phyloP scores from a whole-genome alignment of 345 rosid genomes.

The Ailanthus altissimus region DNA sequence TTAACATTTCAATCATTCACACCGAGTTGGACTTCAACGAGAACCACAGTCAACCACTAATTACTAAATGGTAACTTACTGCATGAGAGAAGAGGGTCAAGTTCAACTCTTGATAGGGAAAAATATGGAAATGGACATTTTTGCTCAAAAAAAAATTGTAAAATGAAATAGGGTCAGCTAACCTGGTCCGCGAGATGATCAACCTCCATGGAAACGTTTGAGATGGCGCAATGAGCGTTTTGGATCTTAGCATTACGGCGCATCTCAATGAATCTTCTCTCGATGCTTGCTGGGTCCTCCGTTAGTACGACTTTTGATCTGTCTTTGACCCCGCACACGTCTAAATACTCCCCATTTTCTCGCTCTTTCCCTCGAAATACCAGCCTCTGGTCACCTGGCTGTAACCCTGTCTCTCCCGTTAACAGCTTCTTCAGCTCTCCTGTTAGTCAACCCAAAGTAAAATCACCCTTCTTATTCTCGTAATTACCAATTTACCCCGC shows the following conservation, averaged over 20 bases:
- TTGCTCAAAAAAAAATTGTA: too few relatives aligned
- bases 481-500: neutral
- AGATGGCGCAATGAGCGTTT: conserved; percentile 42
- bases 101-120: too few relatives aligned
- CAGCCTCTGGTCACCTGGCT: conserved; percentile 47
- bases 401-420: conserved; percentile 50
- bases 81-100: too few relatives aligned
- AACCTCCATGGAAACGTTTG: conserved; percentile 45
- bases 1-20: too few relatives aligned
- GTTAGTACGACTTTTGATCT: conserved; percentile 48
- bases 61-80: too few relatives aligned
- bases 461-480: neutral
- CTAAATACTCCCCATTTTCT: conserved; percentile 46
- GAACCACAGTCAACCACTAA: too few relatives aligned
- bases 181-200: conserved; percentile 61
- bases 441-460: conserved; percentile 23
- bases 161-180: neutral
- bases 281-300: conserved; percentile 59
- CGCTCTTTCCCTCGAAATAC: conserved; percentile 52
- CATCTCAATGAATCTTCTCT: conserved; percentile 47
- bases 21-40: too few relatives aligned
- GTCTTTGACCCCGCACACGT: conserved; percentile 54
- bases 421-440: conserved; percentile 63
- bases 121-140: too few relatives aligned
- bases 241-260: conserved; percentile 50